Evolutionary conservation across 176 grass and related monocot genomes (phyloP).

Genomic region (Alloteropsis semialata): DNA sequence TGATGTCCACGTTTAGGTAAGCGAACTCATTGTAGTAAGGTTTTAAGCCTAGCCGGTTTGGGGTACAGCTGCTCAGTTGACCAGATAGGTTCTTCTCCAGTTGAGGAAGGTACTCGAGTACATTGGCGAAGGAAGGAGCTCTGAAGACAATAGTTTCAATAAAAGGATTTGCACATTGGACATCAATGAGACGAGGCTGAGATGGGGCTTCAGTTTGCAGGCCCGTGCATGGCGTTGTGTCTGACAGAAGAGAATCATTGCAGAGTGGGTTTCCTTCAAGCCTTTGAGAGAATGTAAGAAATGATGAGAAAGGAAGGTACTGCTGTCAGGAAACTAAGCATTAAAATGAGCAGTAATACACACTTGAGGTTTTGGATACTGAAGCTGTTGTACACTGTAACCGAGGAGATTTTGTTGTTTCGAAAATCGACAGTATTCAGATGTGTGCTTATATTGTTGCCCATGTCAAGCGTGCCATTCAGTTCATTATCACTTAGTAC

Average conservation of each 20-base stretch:
- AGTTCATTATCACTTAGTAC: conserved; percentile 65
- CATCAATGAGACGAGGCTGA: background rate
- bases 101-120: background rate
- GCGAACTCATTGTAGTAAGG: background rate
- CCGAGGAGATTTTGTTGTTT: conserved; percentile 50
- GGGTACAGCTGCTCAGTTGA: background rate
- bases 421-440: conserved; percentile 48
- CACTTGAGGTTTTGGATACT: conserved; percentile 35
- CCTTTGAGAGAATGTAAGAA: conserved; percentile 23
- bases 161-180: conserved; percentile 57
- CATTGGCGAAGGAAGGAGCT: conserved; percentile 50
- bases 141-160: conserved; percentile 54
- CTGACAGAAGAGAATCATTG: conserved; percentile 27
- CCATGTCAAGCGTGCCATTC: conserved; percentile 73
- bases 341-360: conserved; percentile 14
- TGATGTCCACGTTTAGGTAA: conserved; percentile 48
- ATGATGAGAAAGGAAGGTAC: background rate
- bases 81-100: conserved; percentile 3
- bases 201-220: background rate
- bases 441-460: conserved; percentile 15
- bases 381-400: conserved; percentile 35
- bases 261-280: conserved; percentile 70
- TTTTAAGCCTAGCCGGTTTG: conserved; percentile 9
- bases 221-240: conserved; percentile 27
- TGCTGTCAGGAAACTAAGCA: background rate